phyloP scores from a whole-genome alignment of 139 green algal species.

The Tetradesmus lagerheimii region DNA sequence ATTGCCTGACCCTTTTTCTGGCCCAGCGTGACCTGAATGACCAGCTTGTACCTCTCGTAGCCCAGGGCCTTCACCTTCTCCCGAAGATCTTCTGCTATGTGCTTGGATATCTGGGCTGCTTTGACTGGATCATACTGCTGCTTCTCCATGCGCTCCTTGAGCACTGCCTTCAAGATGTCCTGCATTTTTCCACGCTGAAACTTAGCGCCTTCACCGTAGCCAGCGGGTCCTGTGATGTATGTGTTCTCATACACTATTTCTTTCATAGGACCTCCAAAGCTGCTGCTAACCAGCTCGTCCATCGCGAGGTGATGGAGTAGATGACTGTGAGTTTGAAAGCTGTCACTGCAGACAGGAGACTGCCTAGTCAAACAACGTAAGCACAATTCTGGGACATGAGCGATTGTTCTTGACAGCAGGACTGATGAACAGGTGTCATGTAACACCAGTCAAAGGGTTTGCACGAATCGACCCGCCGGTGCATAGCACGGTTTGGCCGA shows the following conservation, averaged over 20 bases:
- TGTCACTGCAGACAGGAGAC: neutral
- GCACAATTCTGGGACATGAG: no score
- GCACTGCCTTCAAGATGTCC: constrained; percentile 70
- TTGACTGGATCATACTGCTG: constrained; percentile 90
- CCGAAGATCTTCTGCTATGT: constrained; percentile 79
- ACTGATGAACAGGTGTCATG: neutral
- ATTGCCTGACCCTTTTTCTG: constrained; percentile 89
- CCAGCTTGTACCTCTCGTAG: constrained; percentile 75
- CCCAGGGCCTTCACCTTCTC: constrained; percentile 86
- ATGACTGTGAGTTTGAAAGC: neutral
- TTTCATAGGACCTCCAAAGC: constrained; percentile 52
- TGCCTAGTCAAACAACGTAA: neutral
- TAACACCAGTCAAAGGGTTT: constrained; percentile 4
- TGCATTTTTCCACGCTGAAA: constrained; percentile 76
- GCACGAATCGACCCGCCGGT: neutral
- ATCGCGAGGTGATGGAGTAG: neutral
- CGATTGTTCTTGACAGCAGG: no score
- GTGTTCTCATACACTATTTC: constrained; percentile 88
- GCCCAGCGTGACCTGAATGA: constrained; percentile 78
- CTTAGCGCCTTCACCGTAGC: constrained; percentile 66
- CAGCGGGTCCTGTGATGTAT: constrained; percentile 76
- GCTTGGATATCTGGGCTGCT: constrained; percentile 78
- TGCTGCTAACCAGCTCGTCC: constrained; percentile 21
- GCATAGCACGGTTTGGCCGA: neutral
- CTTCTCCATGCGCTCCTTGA: constrained; percentile 80